A percentile compares a stretch with the other conserved stretches of the same genome.
phyloP scores from a whole-genome alignment of 331 rosid genomes.

The Quercus phellos region DNA sequence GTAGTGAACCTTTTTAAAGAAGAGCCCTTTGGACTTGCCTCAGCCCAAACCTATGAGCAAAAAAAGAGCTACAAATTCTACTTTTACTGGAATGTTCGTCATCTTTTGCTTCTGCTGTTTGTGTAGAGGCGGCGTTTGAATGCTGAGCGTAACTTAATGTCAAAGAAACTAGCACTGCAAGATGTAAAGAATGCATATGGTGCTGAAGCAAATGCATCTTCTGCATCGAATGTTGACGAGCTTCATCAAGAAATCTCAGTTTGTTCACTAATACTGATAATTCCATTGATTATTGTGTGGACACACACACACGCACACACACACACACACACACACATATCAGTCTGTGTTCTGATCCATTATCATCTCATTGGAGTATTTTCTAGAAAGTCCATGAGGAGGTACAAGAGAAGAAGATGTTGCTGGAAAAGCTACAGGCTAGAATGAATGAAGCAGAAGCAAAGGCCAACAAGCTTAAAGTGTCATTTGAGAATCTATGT shows the following conservation, averaged over 20 bases:
- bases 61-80: no score
- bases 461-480: conserved; percentile 48
- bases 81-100: conserved; percentile 4
- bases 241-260: conserved; percentile 68
- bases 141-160: conserved; percentile 35
- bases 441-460: conserved; percentile 51
- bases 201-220: conserved; percentile 47
- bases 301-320: background rate
- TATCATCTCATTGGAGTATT: conserved; percentile 20
- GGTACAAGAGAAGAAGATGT: conserved; percentile 31
- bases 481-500: conserved; percentile 55
- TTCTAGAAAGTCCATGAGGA: conserved; percentile 49
- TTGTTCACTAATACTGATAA: conserved; percentile 27
- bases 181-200: conserved; percentile 37
- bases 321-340: background rate
- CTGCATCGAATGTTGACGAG: conserved; percentile 63
- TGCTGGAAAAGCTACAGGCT: conserved; percentile 35
- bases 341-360: background rate
- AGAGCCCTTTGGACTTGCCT: no score
- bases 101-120: conserved; percentile 19
- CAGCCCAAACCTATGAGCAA: no score
- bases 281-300: background rate
- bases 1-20: no score
- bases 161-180: conserved; percentile 52
- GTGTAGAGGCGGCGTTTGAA: conserved; percentile 44